Base-by-base conservation (phyloP, 306 rosid species). In the Chamaecrista fasciculata region DNA sequence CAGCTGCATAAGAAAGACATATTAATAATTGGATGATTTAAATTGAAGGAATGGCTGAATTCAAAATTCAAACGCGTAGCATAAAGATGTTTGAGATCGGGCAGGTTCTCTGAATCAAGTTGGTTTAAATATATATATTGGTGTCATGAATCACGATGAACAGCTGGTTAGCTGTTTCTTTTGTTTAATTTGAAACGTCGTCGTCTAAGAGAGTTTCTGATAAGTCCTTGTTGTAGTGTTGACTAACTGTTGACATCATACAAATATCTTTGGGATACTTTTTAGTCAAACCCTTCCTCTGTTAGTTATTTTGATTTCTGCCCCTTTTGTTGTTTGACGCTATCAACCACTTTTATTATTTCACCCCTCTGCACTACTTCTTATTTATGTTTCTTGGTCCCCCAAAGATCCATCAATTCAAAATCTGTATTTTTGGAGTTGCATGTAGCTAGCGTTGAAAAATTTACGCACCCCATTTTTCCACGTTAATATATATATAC, bases 401-500 rank as follows among this genome's bases (percentile, higher is more conserved):
- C 25, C n/a, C 11, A 3, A 4, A 4, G 4, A 21, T 31, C 14
- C 26, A 53, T 20, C 55, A 59, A 59, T 48, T 31, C 50, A 31
- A 61, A 28, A 40, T 39, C 70, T 28, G 66, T 18, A 8, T 20
- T 23, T 12, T 12, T 52, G 26, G 19, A 53, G 53, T 26, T 64
- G 16, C 56, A 64, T 64, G 70, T 16, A 64, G 43, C 40, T n/a
- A 56, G 15, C 20, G 21, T 47, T 47, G 24, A 47, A 47, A 47
- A 47, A 16, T 4, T 16, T 47, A 44, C 52, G 5, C 11, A 6
- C 0, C 0, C 4, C 8, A 47, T 5, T 21, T 47, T 16, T 47
- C 52, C 52, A 47, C 52, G 0, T 18, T 7, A n/a, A n/a, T n/a
- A n/a, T n/a, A n/a, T n/a, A n/a, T n/a, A n/a, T n/a, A n/a, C n/a